phyloP scores from a whole-genome alignment of 805 yeast genomes.

The Ogataea saltuana region DNA sequence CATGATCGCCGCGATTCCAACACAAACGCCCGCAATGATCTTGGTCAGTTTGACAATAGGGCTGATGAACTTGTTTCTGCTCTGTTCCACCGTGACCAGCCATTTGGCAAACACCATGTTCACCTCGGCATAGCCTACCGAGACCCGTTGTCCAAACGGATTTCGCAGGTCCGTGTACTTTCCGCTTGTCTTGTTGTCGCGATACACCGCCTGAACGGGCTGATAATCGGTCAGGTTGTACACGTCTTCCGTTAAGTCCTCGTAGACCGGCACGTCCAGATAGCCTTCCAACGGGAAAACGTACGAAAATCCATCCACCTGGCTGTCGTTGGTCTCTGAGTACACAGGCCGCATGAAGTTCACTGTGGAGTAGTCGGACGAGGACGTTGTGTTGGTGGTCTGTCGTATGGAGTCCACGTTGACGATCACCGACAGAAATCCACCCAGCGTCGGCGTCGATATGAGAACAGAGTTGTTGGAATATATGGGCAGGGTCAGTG shows the following conservation, averaged over 20 bases:
- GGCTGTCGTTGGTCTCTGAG: constrained; percentile 25
- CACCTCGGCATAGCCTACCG: constrained; percentile 57
- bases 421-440: constrained; percentile 65
- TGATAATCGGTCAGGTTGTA: constrained; percentile 17
- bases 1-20: constrained; percentile 76
- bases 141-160: constrained; percentile 42
- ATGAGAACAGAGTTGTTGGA: constrained; percentile 70
- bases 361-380: constrained; percentile 38
- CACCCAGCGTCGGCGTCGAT: constrained; percentile 59
- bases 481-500: constrained; percentile 75
- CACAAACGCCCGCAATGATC: constrained; percentile 74
- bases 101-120: constrained; percentile 51
- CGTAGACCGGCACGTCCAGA: constrained; percentile 8
- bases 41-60: constrained; percentile 63
- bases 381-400: constrained; percentile 44
- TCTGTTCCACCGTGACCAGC: constrained; percentile 76
- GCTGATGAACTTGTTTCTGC: constrained; percentile 53
- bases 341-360: constrained; percentile 28
- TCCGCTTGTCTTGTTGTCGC: constrained; percentile 38
- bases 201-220: constrained; percentile 29
- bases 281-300: constrained; percentile 38
- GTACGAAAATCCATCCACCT: constrained; percentile 39
- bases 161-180: constrained; percentile 39
- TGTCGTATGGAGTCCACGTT: constrained; percentile 44
- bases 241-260: too few relatives aligned